Evolutionary conservation across 1,139 yeast species (phyloP).

Genomic region (Pichia norvegensis): DNA sequence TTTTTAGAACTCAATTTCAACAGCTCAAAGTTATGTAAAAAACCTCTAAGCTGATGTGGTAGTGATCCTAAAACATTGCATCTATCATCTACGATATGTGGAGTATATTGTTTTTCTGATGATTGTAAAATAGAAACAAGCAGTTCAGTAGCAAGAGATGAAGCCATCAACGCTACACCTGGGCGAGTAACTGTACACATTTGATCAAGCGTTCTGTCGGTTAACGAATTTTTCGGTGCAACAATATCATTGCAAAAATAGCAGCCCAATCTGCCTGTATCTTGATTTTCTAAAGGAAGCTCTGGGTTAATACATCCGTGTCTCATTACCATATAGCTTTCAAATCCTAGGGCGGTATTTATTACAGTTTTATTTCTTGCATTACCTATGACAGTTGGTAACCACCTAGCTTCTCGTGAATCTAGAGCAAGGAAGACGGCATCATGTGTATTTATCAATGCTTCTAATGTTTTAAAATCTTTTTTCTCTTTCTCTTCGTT

Average conservation of each 20-base stretch:
- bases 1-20: slow-evolving; percentile 62
- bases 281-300: slow-evolving; percentile 21
- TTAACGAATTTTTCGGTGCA: slow-evolving; percentile 81
- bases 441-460: slow-evolving; percentile 63
- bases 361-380: slow-evolving; percentile 64
- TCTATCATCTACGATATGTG: slow-evolving; percentile 27
- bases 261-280: slow-evolving; percentile 59
- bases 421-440: slow-evolving; percentile 78
- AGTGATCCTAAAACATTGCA: slow-evolving; percentile 52
- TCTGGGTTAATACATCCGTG: slow-evolving; percentile 49
- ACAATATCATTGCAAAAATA: slow-evolving; percentile 94
- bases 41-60: slow-evolving; percentile 91
- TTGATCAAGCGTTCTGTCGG: slow-evolving; percentile 85
- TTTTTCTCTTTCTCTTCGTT: slow-evolving; percentile 41
- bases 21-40: slow-evolving; percentile 56
- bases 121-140: slow-evolving; percentile 70
- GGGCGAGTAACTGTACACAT: slow-evolving; percentile 99
- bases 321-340: slow-evolving; percentile 84
- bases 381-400: slow-evolving; percentile 77
- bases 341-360: slow-evolving; percentile 94
- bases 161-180: slow-evolving; percentile 84
- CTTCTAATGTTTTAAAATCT: slow-evolving; percentile 45
- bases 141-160: slow-evolving; percentile 81
- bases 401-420: slow-evolving; percentile 92
- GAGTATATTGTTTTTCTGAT: slow-evolving; percentile 42